Percentiles rank a stretch among this genome's conserved stretches.
These are phyloP conservation scores for Parasarocladium wereldwijsianum DNA, from an alignment of 2,329 filamentous ascomycete species.

Conservation along the genomic window DNA sequence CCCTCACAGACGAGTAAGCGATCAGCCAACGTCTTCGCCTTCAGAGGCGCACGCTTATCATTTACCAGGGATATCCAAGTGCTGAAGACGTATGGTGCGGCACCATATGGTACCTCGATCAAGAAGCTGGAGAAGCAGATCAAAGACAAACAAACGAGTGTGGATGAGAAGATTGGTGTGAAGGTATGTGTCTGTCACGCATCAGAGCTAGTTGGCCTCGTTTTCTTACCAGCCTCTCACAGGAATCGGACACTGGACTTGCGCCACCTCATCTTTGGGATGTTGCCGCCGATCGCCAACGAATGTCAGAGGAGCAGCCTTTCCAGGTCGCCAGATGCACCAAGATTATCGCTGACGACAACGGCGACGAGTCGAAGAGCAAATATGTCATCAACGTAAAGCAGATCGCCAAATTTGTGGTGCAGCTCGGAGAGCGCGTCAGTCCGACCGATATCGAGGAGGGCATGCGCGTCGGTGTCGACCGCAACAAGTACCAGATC, in stretches of 20 bases:
- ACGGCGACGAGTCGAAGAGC: slow-evolving; percentile 85
- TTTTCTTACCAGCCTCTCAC: slow-evolving; percentile 3
- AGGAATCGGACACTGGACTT: slow-evolving; percentile 97
- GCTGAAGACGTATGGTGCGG: slow-evolving; percentile 95
- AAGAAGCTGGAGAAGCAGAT: slow-evolving; percentile 99
- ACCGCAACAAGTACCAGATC: slow-evolving; percentile 98
- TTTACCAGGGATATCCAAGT: slow-evolving; percentile 83
- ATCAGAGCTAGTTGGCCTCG: slow-evolving; percentile 3
- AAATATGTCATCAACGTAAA: slow-evolving; percentile 99
- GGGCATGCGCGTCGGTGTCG: slow-evolving; percentile 96
- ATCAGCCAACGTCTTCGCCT: slow-evolving; percentile 2
- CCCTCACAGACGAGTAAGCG: slow-evolving; percentile 84
- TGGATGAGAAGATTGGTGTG: slow-evolving; percentile 95
- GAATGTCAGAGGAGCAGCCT: slow-evolving; percentile 96
- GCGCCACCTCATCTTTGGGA: slow-evolving; percentile 98
- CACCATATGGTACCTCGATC: slow-evolving; percentile 81
- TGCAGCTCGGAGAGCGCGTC: slow-evolving; percentile 91
- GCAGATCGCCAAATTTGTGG: slow-evolving; percentile 98
- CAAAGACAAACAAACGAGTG: slow-evolving; percentile 95
- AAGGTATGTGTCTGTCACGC: slow-evolving; percentile 34
- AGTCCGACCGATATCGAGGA: slow-evolving; percentile 98
- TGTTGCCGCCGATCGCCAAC: slow-evolving; percentile 90
- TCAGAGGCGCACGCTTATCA: slow-evolving; percentile 10
- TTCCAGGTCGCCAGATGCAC: slow-evolving; percentile 96
- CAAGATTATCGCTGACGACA: slow-evolving; percentile 96